Evolutionary conservation across 1,284 basidiomycete genomes (phyloP).

Genomic region (Puccinia triticina): DNA sequence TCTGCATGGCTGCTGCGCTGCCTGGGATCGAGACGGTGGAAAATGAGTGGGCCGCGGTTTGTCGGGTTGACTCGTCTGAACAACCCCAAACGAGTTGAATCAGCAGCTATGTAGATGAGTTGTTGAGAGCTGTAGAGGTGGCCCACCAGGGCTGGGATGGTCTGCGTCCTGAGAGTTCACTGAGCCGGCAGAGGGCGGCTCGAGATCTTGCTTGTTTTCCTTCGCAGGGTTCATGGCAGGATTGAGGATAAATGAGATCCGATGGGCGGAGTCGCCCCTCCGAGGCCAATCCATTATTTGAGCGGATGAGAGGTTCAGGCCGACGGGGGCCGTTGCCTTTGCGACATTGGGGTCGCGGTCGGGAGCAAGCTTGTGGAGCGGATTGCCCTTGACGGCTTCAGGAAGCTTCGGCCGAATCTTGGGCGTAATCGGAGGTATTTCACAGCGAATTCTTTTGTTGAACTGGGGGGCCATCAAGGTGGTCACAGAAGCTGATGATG

Average conservation of each 20-base stretch:
- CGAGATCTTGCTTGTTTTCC: conserved; percentile 22
- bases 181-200: neutral
- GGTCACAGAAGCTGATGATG: neutral
- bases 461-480: neutral
- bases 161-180: conserved; percentile 9
- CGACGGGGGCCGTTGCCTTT: conserved; percentile 27
- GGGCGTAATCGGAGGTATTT: conserved; percentile 19
- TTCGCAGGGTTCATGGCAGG: conserved; percentile 39
- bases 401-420: conserved; percentile 23
- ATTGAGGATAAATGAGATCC: conserved; percentile 28
- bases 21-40: conserved; percentile 32
- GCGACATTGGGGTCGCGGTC: conserved; percentile 22
- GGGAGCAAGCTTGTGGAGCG: conserved; percentile 19
- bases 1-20: neutral
- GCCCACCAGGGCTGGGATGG: neutral
- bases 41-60: neutral
- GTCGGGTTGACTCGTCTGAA: neutral
- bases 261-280: conserved; percentile 21
- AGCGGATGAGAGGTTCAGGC: conserved; percentile 22
- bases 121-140: neutral
- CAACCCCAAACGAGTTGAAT: neutral
- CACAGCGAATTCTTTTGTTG: neutral
- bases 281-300: conserved; percentile 31
- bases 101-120: neutral
- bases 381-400: conserved; percentile 1